Conservation (phyloP, 73 alveolate species). For the Effrenium voratum region DNA sequence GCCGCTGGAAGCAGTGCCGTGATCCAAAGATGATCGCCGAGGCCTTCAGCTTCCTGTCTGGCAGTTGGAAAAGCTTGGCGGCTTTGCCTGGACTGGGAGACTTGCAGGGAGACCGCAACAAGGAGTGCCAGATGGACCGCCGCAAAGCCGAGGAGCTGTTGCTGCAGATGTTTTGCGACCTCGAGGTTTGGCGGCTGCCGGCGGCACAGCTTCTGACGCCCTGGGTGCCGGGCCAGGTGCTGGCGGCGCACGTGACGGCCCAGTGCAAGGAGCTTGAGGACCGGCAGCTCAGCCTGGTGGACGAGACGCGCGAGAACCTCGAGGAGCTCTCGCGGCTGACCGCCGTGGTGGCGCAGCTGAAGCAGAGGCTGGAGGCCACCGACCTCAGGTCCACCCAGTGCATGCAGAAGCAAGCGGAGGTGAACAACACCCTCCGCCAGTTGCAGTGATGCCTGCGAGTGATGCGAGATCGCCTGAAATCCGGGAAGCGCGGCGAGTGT, state of each 20-base stretch:
- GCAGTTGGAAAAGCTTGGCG: slow-evolving; percentile 60
- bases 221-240: slow-evolving; percentile 84
- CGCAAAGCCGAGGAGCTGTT: slow-evolving; percentile 28
- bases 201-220: slow-evolving; percentile 25
- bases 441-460: too few species aligned
- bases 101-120: background rate
- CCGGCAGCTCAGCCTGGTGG: slow-evolving; percentile 53
- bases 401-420: slow-evolving; percentile 91
- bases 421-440: too few species aligned
- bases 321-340: slow-evolving; percentile 70
- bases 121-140: background rate
- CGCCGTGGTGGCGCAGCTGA: slow-evolving; percentile 89
- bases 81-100: slow-evolving; percentile 53
- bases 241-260: slow-evolving; percentile 80
- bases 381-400: slow-evolving; percentile 78
- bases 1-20: slow-evolving; percentile 71
- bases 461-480: too few species aligned
- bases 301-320: slow-evolving; percentile 78
- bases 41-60: slow-evolving; percentile 55
- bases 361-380: slow-evolving; percentile 49
- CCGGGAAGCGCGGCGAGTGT: too few species aligned
- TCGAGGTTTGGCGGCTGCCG: slow-evolving; percentile 80
- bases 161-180: slow-evolving; percentile 69
- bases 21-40: slow-evolving; percentile 62
- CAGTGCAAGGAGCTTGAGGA: slow-evolving; percentile 86